Evolutionary conservation across 2,329 filamentous ascomycete genomes (phyloP).

Genomic region (Venturia pyrina): DNA sequence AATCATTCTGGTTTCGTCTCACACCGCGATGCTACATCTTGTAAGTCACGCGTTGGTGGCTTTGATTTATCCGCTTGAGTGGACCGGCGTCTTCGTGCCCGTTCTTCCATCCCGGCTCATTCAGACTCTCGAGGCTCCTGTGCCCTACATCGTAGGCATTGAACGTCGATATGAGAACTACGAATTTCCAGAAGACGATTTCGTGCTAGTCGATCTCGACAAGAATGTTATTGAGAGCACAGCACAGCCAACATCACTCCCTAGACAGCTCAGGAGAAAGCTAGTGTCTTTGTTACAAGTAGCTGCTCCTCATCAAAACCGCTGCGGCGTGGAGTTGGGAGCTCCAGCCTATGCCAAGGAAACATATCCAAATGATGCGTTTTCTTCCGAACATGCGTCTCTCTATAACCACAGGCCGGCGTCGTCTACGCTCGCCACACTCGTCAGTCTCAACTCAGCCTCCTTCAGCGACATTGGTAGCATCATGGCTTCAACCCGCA

Average conservation of each 20-base stretch:
- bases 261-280: constrained; percentile 82
- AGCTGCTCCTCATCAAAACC: constrained; percentile 80
- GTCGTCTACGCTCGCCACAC: constrained; percentile 67
- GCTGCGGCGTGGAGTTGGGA: constrained; percentile 76
- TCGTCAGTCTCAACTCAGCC: constrained; percentile 80
- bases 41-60: constrained; percentile 80
- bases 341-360: constrained; percentile 90
- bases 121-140: constrained; percentile 86
- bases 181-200: constrained; percentile 87
- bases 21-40: constrained; percentile 91
- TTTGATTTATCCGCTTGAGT: constrained; percentile 81
- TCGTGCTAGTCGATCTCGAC: constrained; percentile 88
- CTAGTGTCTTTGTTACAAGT: constrained; percentile 78
- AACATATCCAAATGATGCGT: constrained; percentile 81
- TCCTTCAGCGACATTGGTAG: constrained; percentile 63
- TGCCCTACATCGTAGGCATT: constrained; percentile 93
- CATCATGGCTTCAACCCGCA: constrained; percentile 39
- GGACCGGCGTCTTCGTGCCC: constrained; percentile 91
- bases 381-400: constrained; percentile 74
- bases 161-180: constrained; percentile 82
- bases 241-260: constrained; percentile 64
- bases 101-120: constrained; percentile 79
- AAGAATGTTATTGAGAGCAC: constrained; percentile 83
- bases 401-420: constrained; percentile 66
- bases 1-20: constrained; percentile 91